phyloP scores from a whole-genome alignment of 345 rosid species.

The Lepidium sativum region DNA sequence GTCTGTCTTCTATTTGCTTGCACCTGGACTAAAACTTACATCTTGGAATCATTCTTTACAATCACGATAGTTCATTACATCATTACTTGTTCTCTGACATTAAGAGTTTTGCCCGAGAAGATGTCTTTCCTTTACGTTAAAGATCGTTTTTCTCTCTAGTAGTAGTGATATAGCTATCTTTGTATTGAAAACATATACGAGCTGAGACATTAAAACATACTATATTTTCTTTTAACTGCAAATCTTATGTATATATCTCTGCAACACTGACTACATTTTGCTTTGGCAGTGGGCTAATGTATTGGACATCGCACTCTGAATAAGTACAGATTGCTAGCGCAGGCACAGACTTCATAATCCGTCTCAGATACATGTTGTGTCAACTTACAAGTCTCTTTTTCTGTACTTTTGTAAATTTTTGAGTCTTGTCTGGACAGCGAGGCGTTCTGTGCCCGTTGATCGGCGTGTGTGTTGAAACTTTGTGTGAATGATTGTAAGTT shows the following conservation, averaged over 20 bases:
- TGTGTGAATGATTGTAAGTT: neutral
- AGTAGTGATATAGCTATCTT: neutral
- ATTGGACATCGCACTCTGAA: constrained; percentile 74
- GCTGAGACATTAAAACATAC: neutral
- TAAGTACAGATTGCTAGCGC: constrained; percentile 5
- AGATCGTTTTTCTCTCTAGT: neutral
- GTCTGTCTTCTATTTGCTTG: neutral
- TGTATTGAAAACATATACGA: neutral
- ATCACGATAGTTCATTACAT: neutral
- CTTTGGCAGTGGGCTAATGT: constrained; percentile 75
- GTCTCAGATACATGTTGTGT: constrained; percentile 1
- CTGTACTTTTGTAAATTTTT: constrained; percentile 5
- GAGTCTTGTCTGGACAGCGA: neutral
- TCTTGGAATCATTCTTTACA: neutral
- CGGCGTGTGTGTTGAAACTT: neutral
- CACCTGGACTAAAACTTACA: neutral
- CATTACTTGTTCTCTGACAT: neutral
- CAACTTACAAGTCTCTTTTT: constrained; percentile 5
- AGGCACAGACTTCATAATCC: neutral
- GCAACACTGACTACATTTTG: neutral
- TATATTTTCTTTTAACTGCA: neutral
- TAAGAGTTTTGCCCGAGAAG: neutral
- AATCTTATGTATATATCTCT: neutral
- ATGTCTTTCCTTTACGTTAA: neutral
- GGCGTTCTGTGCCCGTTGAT: neutral